Evolutionary conservation across 2,329 filamentous ascomycete species (phyloP), one percentile per base, ranked within the genome.

Genomic region (Podosphaera aphanis): DNA sequence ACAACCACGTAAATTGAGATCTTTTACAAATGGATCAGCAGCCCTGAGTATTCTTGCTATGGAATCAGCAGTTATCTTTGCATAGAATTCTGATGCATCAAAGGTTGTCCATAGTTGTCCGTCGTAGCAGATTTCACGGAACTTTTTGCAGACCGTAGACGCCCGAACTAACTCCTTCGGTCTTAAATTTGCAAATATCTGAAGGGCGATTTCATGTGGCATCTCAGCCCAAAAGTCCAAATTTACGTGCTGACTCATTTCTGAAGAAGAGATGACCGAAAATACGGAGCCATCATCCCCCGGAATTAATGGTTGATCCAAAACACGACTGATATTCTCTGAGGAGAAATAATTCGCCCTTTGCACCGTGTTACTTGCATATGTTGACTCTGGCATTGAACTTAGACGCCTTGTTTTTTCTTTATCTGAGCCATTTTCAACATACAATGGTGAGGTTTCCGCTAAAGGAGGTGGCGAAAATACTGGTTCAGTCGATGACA

Each of bases 71-170:
- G 88, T 79, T 51, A 95, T 95, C 45, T 85, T 74, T 51, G 72
- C 73, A 59, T 95, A 94, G 61, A 88, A 95, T 43, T 82, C 77
- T 6, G 84, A 79, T 1, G 83, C 76, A 59, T 95, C 85, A 43
- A 95, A 70, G 37, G 71, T 74, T 2, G 76, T 77, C 90, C 90
- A 98, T 15, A 95, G 64, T 63, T 98, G 90, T 1, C 90, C 90
- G 60, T 98, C 88, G 55, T 88, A 93, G 63, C 88, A 94, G 62
- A 83, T 76, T 42, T 71, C 69, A 60, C 93, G 68, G 67, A 90
- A 94, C 5, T 70, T 63, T 60, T 77, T 84, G 58, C 77, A 88
- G 18, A 90, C 80, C 16, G 74, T 66, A 0, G 88, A 93, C 47
- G 73, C 73, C 48, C 77, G 73, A 10, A 94, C 75, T 29, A 95